A percentile compares a stretch with the other conserved stretches of the same genome.
Conservation (phyloP, 345 rosid genomes). For the Turnera subulata region DNA sequence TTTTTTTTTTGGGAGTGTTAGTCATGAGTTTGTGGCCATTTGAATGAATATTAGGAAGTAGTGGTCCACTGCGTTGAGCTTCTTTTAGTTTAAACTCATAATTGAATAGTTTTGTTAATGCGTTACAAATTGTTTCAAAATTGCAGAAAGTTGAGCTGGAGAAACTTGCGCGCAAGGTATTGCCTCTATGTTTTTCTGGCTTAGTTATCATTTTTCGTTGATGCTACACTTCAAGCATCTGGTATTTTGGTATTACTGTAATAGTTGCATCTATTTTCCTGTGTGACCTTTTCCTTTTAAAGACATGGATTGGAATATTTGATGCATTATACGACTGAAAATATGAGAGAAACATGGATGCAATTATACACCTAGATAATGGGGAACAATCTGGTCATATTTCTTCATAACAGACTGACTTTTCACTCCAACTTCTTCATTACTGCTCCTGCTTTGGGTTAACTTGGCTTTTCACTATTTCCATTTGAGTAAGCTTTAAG, state of each 20-base stretch:
- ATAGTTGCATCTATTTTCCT: neutral
- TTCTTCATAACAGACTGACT: no score
- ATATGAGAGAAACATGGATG: neutral
- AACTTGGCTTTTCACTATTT: no score
- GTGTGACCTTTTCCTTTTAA: neutral
- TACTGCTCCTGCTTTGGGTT: no score
- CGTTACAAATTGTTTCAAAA: conserved; percentile 1
- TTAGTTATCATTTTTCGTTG: no score
- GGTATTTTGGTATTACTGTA: no score
- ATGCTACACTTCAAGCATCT: no score
- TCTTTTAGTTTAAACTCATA: conserved; percentile 2
- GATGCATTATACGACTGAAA: neutral
- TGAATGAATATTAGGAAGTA: no score
- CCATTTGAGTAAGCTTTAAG: no score
- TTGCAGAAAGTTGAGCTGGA: conserved; percentile 88
- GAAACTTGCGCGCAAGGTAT: conserved; percentile 86
- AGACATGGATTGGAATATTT: neutral
- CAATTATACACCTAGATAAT: neutral
- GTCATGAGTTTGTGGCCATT: no score
- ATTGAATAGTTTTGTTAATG: neutral
- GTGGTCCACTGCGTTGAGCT: neutral
- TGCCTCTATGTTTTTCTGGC: neutral
- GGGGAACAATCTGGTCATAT: no score
- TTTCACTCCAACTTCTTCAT: no score
- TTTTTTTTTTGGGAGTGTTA: no score